Conservation (phyloP, 208 protist genomes). For the Acanthamoeba culbertsoni region DNA sequence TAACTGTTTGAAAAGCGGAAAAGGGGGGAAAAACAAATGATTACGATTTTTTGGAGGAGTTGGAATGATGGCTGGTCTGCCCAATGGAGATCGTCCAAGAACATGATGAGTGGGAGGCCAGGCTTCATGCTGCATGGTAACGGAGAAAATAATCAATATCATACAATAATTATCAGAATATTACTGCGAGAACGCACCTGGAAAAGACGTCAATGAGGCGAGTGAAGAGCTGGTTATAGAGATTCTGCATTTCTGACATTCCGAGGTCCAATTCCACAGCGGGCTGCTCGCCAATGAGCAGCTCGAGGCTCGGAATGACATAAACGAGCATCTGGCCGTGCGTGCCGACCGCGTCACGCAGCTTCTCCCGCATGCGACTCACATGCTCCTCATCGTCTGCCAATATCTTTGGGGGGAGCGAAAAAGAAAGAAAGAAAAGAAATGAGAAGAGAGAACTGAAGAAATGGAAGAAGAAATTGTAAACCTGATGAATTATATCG, state of each 20-base stretch:
- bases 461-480: background rate
- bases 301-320: conserved; percentile 32
- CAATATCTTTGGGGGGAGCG: background rate
- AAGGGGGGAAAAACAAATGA: background rate
- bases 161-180: background rate
- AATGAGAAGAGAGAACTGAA: background rate
- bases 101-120: conserved; percentile 24
- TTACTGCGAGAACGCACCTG: background rate
- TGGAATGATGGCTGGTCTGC: conserved; percentile 37
- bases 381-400: conserved; percentile 25
- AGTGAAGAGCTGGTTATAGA: conserved; percentile 44
- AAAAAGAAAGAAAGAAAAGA: background rate
- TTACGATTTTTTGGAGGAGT: conserved; percentile 22
- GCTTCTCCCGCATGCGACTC: background rate
- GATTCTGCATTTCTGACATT: conserved; percentile 49
- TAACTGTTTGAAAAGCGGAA: too few species aligned
- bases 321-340: conserved; percentile 41
- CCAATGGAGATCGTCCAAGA: conserved; percentile 48
- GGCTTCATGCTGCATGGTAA: background rate
- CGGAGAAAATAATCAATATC: background rate
- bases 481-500: conserved; percentile 5
- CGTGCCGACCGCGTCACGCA: background rate
- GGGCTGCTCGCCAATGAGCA: conserved; percentile 42
- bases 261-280: conserved; percentile 17
- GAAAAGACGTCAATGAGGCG: background rate